Evolutionary conservation across 108 stramenopile species (phyloP).

Genomic region (Schizochytrium sp.): DNA sequence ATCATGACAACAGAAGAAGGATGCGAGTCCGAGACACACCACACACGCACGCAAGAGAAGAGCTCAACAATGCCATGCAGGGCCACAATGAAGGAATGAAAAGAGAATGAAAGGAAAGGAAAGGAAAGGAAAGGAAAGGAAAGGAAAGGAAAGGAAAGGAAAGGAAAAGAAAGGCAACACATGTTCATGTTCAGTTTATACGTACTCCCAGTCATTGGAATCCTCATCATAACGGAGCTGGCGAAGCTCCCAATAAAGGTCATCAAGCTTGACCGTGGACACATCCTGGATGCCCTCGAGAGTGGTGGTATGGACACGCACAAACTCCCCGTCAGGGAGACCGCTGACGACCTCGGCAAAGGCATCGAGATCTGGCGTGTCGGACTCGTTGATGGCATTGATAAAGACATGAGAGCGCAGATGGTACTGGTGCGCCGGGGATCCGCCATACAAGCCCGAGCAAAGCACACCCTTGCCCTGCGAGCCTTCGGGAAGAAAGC

Average conservation of each 20-base stretch:
- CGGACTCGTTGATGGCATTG: background rate
- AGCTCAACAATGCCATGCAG: no score
- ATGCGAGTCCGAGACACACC: no score
- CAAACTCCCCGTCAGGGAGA: background rate
- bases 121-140: no score
- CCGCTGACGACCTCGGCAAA: background rate
- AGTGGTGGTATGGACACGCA: background rate
- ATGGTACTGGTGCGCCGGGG: background rate
- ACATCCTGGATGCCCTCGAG: background rate
- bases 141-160: no score
- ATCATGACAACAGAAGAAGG: no score
- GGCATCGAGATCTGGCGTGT: background rate
- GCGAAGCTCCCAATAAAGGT: background rate
- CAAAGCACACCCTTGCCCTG: background rate
- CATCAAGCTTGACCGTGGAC: background rate
- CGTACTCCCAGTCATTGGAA: background rate
- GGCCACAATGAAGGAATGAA: no score
- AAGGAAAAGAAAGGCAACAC: no score
- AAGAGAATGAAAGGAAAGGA: no score
- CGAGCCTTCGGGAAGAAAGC: background rate
- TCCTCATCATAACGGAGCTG: background rate
- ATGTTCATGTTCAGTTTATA: background rate
- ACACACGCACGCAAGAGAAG: no score
- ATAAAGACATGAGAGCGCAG: background rate
- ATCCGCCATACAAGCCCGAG: background rate